These are phyloP conservation scores for Linum tenue DNA, from an alignment of 345 rosid genomes.

Conservation along the genomic window DNA sequence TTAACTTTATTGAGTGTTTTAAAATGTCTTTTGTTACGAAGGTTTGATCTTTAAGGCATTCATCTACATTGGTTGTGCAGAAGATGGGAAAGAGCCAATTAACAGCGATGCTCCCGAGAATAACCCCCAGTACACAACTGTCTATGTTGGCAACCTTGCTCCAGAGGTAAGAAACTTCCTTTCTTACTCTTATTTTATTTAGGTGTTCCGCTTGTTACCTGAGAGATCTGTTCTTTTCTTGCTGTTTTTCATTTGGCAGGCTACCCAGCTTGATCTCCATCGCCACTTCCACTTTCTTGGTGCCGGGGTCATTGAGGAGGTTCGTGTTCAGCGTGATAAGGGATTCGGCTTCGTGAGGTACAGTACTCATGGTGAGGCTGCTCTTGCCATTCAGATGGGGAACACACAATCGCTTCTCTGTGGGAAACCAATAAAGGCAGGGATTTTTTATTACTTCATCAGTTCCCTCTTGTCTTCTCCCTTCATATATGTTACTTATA, in stretches of 20 bases:
- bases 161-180: conserved; percentile 50
- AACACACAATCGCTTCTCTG: conserved; percentile 62
- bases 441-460: not conserved
- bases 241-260: conserved; percentile 32
- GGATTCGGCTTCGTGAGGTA: conserved; percentile 96
- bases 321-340: conserved; percentile 86
- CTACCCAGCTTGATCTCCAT: conserved; percentile 81
- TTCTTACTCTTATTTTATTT: not conserved
- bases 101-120: conserved; percentile 83
- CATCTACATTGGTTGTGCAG: conserved; percentile 34
- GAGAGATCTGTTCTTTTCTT: not conserved
- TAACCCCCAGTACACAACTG: conserved; percentile 89
- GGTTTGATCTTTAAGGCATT: not conserved
- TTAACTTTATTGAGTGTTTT: not conserved
- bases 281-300: conserved; percentile 83
- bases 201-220: not conserved
- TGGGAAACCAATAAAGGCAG: conserved; percentile 87
- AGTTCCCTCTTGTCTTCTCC: not conserved
- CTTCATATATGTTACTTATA: no score
- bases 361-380: conserved; percentile 81
- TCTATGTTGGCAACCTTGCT: conserved; percentile 91
- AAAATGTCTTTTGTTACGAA: not conserved
- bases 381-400: conserved; percentile 87
- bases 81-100: conserved; percentile 73
- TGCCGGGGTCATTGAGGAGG: conserved; percentile 93